phyloP scores from a whole-genome alignment of 2,329 filamentous ascomycete species.

The Colletotrichum sp. region DNA sequence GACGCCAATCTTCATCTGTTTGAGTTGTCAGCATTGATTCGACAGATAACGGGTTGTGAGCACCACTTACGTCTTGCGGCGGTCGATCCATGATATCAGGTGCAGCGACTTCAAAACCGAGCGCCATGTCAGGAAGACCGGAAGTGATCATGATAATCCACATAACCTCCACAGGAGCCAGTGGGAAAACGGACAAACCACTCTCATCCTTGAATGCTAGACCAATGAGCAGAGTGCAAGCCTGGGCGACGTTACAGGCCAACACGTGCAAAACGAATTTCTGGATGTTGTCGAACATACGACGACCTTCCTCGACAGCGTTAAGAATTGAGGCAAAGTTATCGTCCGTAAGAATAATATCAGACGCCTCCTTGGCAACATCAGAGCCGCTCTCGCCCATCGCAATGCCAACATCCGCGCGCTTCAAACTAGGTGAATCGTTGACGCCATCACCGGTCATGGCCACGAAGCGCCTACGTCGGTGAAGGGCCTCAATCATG shows the following conservation, averaged over 20 bases:
- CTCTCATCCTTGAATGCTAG: slow-evolving; percentile 71
- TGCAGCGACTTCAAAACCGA: slow-evolving; percentile 73
- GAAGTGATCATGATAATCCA: slow-evolving; percentile 85
- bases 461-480: slow-evolving; percentile 67
- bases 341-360: slow-evolving; percentile 74
- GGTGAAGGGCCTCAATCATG: slow-evolving; percentile 74
- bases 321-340: slow-evolving; percentile 76
- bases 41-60: slow-evolving; percentile 20
- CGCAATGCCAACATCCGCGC: slow-evolving; percentile 73
- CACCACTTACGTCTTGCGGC: slow-evolving; percentile 61
- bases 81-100: slow-evolving; percentile 73
- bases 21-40: background rate
- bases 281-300: slow-evolving; percentile 77
- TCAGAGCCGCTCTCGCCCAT: slow-evolving; percentile 74
- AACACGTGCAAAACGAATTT: slow-evolving; percentile 74
- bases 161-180: slow-evolving; percentile 76
- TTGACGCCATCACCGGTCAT: slow-evolving; percentile 79
- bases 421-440: slow-evolving; percentile 71
- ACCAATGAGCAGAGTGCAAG: slow-evolving; percentile 70
- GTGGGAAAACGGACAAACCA: slow-evolving; percentile 71
- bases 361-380: slow-evolving; percentile 72
- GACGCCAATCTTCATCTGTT: slow-evolving; percentile 53
- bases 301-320: slow-evolving; percentile 72
- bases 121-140: slow-evolving; percentile 75
- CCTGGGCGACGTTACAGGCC: slow-evolving; percentile 73